Conservation (phyloP, 2,329 filamentous ascomycete genomes). For the Orbilia brochopaga region DNA sequence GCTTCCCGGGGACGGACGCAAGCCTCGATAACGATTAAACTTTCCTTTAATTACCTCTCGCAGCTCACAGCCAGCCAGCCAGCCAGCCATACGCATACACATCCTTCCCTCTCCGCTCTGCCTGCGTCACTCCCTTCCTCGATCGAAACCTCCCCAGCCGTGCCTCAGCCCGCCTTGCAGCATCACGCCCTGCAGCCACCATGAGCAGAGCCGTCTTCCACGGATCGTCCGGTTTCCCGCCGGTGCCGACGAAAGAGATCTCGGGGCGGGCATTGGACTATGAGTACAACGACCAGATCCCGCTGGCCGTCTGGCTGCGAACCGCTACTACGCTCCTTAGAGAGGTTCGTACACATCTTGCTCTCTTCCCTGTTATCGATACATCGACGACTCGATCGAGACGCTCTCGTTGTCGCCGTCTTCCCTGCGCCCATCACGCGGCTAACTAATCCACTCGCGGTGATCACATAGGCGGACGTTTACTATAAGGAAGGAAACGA, state of each 20-base stretch:
- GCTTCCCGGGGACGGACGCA: neutral
- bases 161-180: neutral
- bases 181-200: constrained; percentile 2
- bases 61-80: neutral
- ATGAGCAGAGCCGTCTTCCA: constrained; percentile 49
- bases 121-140: neutral
- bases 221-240: constrained; percentile 61
- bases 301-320: constrained; percentile 79
- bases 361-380: constrained; percentile 1
- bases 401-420: too few species aligned
- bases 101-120: neutral
- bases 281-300: constrained; percentile 77
- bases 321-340: constrained; percentile 79
- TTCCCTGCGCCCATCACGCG: neutral
- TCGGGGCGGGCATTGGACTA: constrained; percentile 77
- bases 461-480: constrained; percentile 70
- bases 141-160: neutral
- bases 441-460: constrained; percentile 53
- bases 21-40: neutral
- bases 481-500: constrained; percentile 86
- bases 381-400: too few species aligned
- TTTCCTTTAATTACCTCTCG: neutral
- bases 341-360: constrained; percentile 68
- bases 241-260: constrained; percentile 78
- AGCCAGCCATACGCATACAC: too few species aligned